phyloP scores from a whole-genome alignment of 495 filamentous ascomycete species.

The Trichoderma gamsii region DNA sequence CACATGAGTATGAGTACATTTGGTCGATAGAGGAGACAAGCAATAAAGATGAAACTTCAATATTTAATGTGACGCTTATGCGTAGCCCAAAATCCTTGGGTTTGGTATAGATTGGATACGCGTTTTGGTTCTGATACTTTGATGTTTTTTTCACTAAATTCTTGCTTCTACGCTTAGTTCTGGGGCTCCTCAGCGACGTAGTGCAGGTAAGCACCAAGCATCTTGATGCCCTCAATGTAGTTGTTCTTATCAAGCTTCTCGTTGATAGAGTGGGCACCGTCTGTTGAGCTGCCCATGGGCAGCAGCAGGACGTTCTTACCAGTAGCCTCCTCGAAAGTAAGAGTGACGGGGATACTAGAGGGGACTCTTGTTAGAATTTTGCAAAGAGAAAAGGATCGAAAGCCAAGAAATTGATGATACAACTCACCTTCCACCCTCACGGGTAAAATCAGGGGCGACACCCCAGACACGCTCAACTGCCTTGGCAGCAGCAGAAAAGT shows the following conservation, averaged over 20 bases:
- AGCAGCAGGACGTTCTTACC: slow-evolving; percentile 94
- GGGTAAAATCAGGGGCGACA: slow-evolving; percentile 87
- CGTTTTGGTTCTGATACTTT: not conserved
- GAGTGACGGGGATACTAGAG: slow-evolving; percentile 81
- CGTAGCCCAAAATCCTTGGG: not conserved
- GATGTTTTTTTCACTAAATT: not conserved
- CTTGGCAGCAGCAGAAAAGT: slow-evolving; percentile 88
- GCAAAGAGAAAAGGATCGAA: not conserved
- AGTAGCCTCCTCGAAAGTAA: slow-evolving; percentile 97
- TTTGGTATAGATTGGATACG: not conserved
- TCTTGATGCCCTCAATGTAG: slow-evolving; percentile 97
- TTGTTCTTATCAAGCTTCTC: slow-evolving; percentile 97
- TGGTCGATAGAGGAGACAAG: not conserved
- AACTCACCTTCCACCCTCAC: slow-evolving; percentile 82
- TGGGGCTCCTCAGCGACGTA: slow-evolving; percentile 88
- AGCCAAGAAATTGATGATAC: not conserved
- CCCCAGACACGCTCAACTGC: slow-evolving; percentile 89
- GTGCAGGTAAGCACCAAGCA: slow-evolving; percentile 91
- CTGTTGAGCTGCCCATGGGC: slow-evolving; percentile 94
- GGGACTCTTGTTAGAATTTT: slow-evolving; percentile 13
- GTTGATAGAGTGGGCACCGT: slow-evolving; percentile 94
- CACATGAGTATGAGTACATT: not conserved
- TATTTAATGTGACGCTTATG: not conserved
- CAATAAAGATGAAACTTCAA: not conserved
- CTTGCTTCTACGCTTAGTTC: slow-evolving; percentile 21